Percentiles rank a stretch among this genome's conserved stretches.
These are phyloP conservation scores for Macrolepiota fuliginosa DNA, from an alignment of 768 basidiomycete genomes.

Conservation along the genomic window DNA sequence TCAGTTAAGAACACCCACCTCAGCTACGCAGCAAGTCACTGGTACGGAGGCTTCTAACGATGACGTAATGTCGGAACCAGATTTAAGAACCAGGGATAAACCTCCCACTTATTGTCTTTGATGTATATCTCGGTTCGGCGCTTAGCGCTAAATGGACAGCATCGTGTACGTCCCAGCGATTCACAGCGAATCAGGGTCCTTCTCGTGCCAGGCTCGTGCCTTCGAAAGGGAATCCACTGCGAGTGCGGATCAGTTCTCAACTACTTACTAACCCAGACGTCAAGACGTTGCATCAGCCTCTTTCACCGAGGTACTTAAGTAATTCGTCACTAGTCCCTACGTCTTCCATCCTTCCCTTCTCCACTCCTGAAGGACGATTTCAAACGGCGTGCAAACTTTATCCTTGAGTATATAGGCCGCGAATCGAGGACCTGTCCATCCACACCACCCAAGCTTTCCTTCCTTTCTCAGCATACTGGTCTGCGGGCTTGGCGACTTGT, in stretches of 20 bases:
- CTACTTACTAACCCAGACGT: not conserved
- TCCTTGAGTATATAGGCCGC: not conserved
- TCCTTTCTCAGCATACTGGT: not conserved
- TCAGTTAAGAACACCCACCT: not conserved
- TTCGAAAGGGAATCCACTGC: not conserved
- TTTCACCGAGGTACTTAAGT: not conserved
- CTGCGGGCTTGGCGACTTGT: not conserved
- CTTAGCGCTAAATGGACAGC: too few relatives aligned
- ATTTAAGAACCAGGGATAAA: not conserved
- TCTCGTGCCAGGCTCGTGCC: not conserved
- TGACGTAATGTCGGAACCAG: not conserved
- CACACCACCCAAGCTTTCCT: too few relatives aligned
- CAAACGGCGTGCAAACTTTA: not conserved
- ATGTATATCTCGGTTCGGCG: not conserved
- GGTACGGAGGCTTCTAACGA: not conserved
- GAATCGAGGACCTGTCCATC: not conserved
- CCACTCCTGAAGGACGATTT: not conserved
- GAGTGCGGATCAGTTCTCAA: not conserved
- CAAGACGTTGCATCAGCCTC: not conserved
- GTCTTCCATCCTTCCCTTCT: not conserved
- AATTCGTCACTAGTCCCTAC: not conserved
- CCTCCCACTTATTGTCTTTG: not conserved
- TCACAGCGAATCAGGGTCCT: not conserved
- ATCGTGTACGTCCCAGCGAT: not conserved
- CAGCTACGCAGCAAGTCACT: not conserved